A percentile compares a stretch with the other conserved stretches of the same genome.
Conservation (phyloP, 2,329 filamentous ascomycete genomes). For the Xylariaceae sp. region DNA sequence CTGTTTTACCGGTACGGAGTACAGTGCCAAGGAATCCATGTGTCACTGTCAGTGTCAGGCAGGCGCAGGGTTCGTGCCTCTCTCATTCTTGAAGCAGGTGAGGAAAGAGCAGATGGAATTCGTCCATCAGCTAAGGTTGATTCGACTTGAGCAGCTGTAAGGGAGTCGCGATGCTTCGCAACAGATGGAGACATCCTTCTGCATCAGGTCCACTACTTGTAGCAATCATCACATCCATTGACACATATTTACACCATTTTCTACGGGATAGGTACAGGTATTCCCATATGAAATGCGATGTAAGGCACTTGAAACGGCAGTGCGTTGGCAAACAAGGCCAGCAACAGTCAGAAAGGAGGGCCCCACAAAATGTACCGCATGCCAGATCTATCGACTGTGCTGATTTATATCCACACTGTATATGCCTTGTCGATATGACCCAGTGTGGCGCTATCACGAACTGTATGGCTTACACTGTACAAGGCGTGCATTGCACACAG, state of each 20-base stretch:
- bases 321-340: neutral
- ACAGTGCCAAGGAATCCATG: neutral
- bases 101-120: no score
- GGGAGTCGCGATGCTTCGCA: no score
- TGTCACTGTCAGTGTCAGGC: neutral
- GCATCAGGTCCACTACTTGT: neutral
- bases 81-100: neutral
- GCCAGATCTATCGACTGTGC: neutral
- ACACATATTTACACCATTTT: no score
- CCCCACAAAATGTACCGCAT: neutral
- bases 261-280: no score
- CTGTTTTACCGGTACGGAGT: neutral
- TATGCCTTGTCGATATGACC: neutral
- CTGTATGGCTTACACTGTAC: no score
- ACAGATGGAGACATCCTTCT: neutral
- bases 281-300: no score
- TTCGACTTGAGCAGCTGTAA: no score
- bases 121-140: no score
- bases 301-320: neutral
- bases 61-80: no score
- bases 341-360: neutral
- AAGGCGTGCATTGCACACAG: no score
- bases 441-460: no score
- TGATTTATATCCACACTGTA: neutral
- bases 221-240: neutral